Conservation (phyloP, 208 protist species). For the Wallacemonas collosoma region DNA sequence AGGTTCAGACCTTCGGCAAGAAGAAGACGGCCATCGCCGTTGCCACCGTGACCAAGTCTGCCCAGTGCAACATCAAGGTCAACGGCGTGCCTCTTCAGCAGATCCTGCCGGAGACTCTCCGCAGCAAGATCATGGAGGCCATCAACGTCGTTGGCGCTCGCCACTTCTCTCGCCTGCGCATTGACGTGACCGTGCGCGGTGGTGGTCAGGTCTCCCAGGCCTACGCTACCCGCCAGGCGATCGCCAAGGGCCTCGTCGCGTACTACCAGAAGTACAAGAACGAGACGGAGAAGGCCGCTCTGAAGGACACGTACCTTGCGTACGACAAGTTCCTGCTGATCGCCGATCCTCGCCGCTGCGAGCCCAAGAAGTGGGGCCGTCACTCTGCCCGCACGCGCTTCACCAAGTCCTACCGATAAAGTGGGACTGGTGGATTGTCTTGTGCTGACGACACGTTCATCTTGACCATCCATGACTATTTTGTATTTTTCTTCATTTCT, state of each 20-base stretch:
- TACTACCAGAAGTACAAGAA: constrained; percentile 99
- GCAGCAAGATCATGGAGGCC: constrained; percentile 98
- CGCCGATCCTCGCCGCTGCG: constrained; percentile 99
- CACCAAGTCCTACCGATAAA: constrained; percentile 99
- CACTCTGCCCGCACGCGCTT: constrained; percentile 98
- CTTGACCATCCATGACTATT: constrained; percentile 8
- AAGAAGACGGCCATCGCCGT: constrained; percentile 96
- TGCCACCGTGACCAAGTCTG: constrained; percentile 94
- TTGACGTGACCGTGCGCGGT: constrained; percentile 97
- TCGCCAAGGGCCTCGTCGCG: constrained; percentile 98
- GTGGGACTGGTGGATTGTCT: constrained; percentile 9
- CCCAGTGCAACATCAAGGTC: constrained; percentile 97
- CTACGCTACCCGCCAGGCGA: constrained; percentile 99
- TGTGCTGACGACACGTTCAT: constrained; percentile 21
- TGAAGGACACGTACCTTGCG: constrained; percentile 97
- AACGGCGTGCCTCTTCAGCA: constrained; percentile 98
- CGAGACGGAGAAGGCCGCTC: constrained; percentile 96
- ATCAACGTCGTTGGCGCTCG: constrained; percentile 96
- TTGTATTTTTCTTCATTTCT: constrained; percentile 8
- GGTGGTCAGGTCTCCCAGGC: constrained; percentile 98
- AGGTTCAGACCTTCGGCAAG: constrained; percentile 99
- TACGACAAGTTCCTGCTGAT: constrained; percentile 99
- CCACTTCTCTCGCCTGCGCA: constrained; percentile 96
- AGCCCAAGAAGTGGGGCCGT: constrained; percentile 99
- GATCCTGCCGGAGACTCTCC: constrained; percentile 97